Evolutionary conservation across 2,329 filamentous ascomycete genomes (phyloP), one percentile per base, ranked within the genome.

Genomic region (Rhexocercosporidium sp.): DNA sequence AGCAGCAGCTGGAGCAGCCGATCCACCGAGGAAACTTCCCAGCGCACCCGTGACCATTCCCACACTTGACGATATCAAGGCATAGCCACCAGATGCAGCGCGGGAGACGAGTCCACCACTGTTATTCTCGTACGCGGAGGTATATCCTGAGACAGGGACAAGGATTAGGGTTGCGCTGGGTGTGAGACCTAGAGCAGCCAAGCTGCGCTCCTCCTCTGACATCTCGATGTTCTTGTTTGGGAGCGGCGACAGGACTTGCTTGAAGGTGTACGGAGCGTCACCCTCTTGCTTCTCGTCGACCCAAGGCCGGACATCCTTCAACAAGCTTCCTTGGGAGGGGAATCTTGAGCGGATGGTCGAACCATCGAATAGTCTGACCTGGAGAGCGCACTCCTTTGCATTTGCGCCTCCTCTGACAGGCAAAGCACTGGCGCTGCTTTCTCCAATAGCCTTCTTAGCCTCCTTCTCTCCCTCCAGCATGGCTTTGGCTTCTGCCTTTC

Each of bases 121-220:
- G 18, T 62, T 74, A 12, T 77, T 75, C 1, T 79, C 77, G 73
- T 91, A 91, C 1, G 88, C 88, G 27, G 87, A 83, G 1, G 84
- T 85, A 71, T 85, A 89, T 1, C 83, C 83, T 41, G 85, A 83
- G 1, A 93, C 86, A 0, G 93, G 93, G 0, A 95, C 85, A 56
- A 97, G 86, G 11, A 97, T 89, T 3, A 97, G 82, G 0, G 93
- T 98, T 1, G 93, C 92, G 5, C 89, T 94, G 0, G 94, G 94
- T 0, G 88, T 85, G 0, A 97, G 82, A 0, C 89, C 92, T 8
- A 97, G 84, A 5, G 92, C 89, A 16, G 83, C 81, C 0, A 97
- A 83, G 0, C 85, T 83, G 70, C 89, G 82, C 41, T 83, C 84
- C 78, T 97, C 95, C 70, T 97, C 94, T 0, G 86, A 84, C 4